Evolutionary conservation across 257 asterid species (phyloP), one percentile per base, ranked within the genome.

Genomic region (Fraxinus cuspidata): DNA sequence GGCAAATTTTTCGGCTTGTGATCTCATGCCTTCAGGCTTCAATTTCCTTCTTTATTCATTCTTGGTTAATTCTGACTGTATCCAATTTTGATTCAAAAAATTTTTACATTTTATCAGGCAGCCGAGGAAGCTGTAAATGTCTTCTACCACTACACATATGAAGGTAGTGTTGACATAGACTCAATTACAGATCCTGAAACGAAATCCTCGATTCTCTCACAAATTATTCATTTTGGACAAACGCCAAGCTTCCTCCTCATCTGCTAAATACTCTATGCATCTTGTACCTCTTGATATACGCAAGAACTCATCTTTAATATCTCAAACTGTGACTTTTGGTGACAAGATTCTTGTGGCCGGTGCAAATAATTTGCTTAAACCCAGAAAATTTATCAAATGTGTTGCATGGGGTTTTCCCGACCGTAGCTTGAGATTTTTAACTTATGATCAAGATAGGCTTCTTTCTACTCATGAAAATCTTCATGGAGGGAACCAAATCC

Each of bases 111-210:
- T 87, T 78, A 71, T 72, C 91, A 93, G 98, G 93, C 94, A 76
- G 99, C 99, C n/a, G 98, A 96, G 80, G 97, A 88, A 88, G 99
- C 97, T 68, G 96, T 93, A 73, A 96, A 96, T 78, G 99, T 96
- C 77, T 96, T 96, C 93, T 96, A 93, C 85, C 99, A 96, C 87
- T 93, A 93, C 77, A 96, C 99, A 51, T 96, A 96, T 23, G 98
- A 96, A 84, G 99, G 99, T 56, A 96, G 96, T 81, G 99, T 96
- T 56, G 98, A 96, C 83, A 96, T 96, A 37, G 99, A 96, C 90
- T 88, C 99, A 3, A 94, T 96, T 11, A 78, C 94, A 3, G 99
- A 96, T 87, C 99, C 99, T n/a, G 94, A 98, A 28, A 86, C 93
- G 97, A 96, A 96, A 83, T 98, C 99, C 67, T 96, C 98, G 25